Base-by-base conservation (phyloP, 1,284 basidiomycete species). In the Ustilago lituana region DNA sequence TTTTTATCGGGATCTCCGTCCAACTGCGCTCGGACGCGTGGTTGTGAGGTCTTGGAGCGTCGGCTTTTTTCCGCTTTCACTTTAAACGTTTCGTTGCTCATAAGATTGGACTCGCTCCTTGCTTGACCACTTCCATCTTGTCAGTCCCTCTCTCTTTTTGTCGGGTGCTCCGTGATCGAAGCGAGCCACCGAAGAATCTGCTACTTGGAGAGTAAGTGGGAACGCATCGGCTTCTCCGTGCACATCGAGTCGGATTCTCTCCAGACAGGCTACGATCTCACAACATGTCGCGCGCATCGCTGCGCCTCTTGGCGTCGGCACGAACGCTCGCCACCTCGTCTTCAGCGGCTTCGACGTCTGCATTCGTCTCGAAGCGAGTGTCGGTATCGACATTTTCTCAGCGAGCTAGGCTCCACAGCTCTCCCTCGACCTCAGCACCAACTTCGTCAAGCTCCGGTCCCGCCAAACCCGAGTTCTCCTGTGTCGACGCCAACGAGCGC, bases 401-500 rank as follows among this genome's bases (percentile, higher is more conserved):
- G 7, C 44, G 40, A 24, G 26, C 59, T 4, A 37, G 15, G 14
- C 20, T 50, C 3, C 45, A 57, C 36, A 36, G 50, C 8, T 49
- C 24, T 4, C n/a, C 50, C 1, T n/a, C 48, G 1, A 24, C 35
- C 2, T 33, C 20, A 9, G 19, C 39, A 9, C 17, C 57, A 7
- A 40, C 53, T 0, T 58, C 44, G 8, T 41, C 35, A 24, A 32
- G 46, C 8, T 29, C 43, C 56, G 6, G 40, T 45, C 23, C n/a
- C 6, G 39, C 33, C 9, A 43, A 26, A 27, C 50, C 69, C 12
- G 60, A 75, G 17, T 75, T 81, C 53, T 73, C 78, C 0, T 81
- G 79, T 47, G 63, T 81, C 3, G 79, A 81, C 46, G 74, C 77
- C 23, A 76, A 81, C 54, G 76, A 80, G 45, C 57, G 66, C 4